These are phyloP conservation scores for Lasiosphaeriaceae sp. DNA, from an alignment of 495 filamentous ascomycete genomes.

Conservation along the genomic window DNA sequence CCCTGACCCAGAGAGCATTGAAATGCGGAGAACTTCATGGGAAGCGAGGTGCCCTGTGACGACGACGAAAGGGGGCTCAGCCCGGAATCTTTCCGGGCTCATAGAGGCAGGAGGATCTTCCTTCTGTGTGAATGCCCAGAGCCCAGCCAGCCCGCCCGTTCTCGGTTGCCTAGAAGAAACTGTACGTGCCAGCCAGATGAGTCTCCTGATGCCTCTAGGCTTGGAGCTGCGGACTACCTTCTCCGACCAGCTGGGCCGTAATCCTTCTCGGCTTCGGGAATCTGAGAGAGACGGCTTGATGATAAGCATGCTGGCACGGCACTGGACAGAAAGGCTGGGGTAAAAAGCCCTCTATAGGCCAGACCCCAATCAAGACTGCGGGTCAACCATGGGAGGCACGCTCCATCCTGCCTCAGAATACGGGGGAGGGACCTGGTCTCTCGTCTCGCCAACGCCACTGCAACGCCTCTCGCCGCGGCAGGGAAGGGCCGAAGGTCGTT, in stretches of 20 bases:
- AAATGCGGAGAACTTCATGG: background rate
- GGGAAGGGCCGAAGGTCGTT: conserved; percentile 19
- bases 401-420: conserved; percentile 8
- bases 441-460: background rate
- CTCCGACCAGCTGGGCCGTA: conserved; percentile 1
- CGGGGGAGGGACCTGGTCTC: background rate
- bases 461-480: conserved; percentile 8
- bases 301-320: background rate
- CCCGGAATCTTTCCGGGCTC: background rate
- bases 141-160: background rate
- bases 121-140: background rate
- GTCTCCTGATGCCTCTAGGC: background rate
- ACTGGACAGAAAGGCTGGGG: background rate
- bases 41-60: conserved; percentile 1
- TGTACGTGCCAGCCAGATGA: background rate
- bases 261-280: background rate
- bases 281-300: background rate
- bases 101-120: background rate
- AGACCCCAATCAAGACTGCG: background rate
- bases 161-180: background rate
- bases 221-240: conserved; percentile 2
- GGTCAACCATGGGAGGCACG: background rate
- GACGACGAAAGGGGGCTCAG: background rate
- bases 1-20: background rate
- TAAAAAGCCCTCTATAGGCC: conserved; percentile 1